These are phyloP conservation scores for Diaporthe ampelina DNA, from an alignment of 2,329 filamentous ascomycete species.

Conservation along the genomic window DNA sequence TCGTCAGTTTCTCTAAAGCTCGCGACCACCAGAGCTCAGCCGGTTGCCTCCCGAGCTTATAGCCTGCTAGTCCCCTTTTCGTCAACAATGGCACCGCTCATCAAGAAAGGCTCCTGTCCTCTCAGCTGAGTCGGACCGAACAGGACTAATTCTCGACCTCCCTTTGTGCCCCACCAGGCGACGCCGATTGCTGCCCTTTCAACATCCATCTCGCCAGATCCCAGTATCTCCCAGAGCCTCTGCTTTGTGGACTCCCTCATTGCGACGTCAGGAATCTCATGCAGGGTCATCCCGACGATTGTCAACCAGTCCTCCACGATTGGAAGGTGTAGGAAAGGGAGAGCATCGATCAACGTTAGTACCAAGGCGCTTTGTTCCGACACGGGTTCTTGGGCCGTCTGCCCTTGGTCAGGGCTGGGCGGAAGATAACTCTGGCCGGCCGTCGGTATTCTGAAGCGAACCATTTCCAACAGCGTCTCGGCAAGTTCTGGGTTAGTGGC, in stretches of 20 bases:
- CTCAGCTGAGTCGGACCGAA: constrained; percentile 47
- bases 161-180: constrained; percentile 83
- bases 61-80: constrained; percentile 53
- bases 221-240: constrained; percentile 84
- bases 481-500: constrained; percentile 82
- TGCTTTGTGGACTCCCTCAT: constrained; percentile 77
- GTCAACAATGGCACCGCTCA: constrained; percentile 67
- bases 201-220: constrained; percentile 89
- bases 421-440: constrained; percentile 60
- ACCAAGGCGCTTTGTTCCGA: constrained; percentile 85
- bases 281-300: constrained; percentile 76
- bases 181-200: constrained; percentile 84
- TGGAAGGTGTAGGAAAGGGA: constrained; percentile 79
- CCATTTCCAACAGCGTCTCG: constrained; percentile 83
- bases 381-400: constrained; percentile 54
- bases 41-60: constrained; percentile 44
- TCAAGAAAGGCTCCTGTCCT: constrained; percentile 55
- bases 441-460: constrained; percentile 75
- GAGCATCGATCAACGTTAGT: constrained; percentile 82
- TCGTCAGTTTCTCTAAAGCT: background rate
- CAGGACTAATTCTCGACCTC: constrained; percentile 66
- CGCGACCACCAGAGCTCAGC: background rate
- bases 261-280: constrained; percentile 70
- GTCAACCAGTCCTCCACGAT: constrained; percentile 87
- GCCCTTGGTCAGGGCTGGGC: constrained; percentile 54